A percentile compares a stretch with the other conserved stretches of the same genome.
Conservation (phyloP, 495 filamentous ascomycete species). For the Pyronema domesticum region DNA sequence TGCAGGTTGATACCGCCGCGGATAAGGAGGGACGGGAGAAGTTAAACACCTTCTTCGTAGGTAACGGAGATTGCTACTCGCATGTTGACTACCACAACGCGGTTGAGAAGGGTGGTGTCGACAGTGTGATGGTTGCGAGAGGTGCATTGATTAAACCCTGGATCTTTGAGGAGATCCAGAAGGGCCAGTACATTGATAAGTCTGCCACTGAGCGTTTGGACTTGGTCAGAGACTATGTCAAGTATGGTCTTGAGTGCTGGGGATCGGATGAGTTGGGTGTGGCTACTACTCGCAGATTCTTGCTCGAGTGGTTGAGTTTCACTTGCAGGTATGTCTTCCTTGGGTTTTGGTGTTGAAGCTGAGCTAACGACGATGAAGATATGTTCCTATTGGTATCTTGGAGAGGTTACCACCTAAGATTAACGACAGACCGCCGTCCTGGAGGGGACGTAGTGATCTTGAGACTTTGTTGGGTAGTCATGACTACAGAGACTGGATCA, state of each 20-base stretch:
- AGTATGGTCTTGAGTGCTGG: constrained; percentile 85
- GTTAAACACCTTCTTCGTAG: constrained; percentile 62
- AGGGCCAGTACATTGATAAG: constrained; percentile 88
- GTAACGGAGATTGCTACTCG: constrained; percentile 92
- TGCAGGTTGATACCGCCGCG: constrained; percentile 51
- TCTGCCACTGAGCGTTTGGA: constrained; percentile 65
- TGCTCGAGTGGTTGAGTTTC: constrained; percentile 93
- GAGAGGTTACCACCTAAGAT: constrained; percentile 72
- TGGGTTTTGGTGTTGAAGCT: not conserved
- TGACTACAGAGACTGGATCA: constrained; percentile 95
- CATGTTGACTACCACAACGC: constrained; percentile 73
- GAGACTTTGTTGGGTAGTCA: constrained; percentile 77
- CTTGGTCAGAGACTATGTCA: constrained; percentile 74
- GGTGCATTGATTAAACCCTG: constrained; percentile 92
- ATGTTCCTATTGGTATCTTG: constrained; percentile 75
- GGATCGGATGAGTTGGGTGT: constrained; percentile 85
- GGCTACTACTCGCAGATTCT: constrained; percentile 70
- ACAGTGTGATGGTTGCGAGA: constrained; percentile 78
- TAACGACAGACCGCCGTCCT: constrained; percentile 73
- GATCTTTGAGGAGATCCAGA: constrained; percentile 90
- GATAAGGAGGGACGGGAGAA: constrained; percentile 52
- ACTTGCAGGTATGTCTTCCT: constrained; percentile 35
- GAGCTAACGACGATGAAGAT: constrained; percentile 24
- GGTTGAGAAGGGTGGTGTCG: constrained; percentile 56
- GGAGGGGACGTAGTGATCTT: constrained; percentile 65